Percentiles rank a stretch among this genome's conserved stretches.
These are phyloP conservation scores for Malassezia dermatis DNA, from an alignment of 1,284 basidiomycete genomes.

Conservation along the genomic window DNA sequence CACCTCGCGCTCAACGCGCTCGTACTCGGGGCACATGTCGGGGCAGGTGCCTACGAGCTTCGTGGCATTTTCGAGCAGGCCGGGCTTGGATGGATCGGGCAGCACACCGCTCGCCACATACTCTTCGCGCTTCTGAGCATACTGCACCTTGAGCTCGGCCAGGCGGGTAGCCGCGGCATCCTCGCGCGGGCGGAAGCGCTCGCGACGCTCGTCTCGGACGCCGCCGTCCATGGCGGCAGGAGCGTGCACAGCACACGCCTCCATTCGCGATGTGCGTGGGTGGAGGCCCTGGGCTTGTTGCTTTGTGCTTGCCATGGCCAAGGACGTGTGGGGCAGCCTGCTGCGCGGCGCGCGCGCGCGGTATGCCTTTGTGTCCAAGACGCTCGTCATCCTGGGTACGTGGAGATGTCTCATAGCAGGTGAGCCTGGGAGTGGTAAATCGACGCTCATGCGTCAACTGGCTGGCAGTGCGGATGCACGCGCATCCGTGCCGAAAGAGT, in stretches of 20 bases:
- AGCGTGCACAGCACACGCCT: slow-evolving; percentile 8
- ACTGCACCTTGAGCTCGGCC: slow-evolving; percentile 51
- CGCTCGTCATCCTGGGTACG: slow-evolving; percentile 13
- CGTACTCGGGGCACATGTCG: slow-evolving; percentile 89
- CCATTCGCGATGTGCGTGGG: neutral
- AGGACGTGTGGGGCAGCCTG: slow-evolving; percentile 9
- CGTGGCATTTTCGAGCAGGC: slow-evolving; percentile 73
- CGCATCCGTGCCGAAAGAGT: slow-evolving; percentile 1
- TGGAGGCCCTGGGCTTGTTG: neutral
- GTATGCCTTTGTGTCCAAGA: slow-evolving; percentile 6
- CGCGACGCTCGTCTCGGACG: slow-evolving; percentile 10
- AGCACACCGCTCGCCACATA: slow-evolving; percentile 77
- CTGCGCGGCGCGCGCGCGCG: slow-evolving; percentile 1
- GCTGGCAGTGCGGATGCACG: neutral
- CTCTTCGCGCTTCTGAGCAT: slow-evolving; percentile 63
- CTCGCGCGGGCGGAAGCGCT: slow-evolving; percentile 13
- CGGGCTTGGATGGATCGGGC: slow-evolving; percentile 68
- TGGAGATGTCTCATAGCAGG: neutral
- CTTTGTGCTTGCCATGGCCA: neutral
- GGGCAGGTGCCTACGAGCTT: slow-evolving; percentile 79
- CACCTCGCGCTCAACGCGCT: slow-evolving; percentile 77
- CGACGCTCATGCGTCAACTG: slow-evolving; percentile 7
- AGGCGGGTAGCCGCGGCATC: slow-evolving; percentile 8
- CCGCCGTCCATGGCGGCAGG: slow-evolving; percentile 9
- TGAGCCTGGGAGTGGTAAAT: slow-evolving; percentile 12